Base-by-base conservation (phyloP, 208 protist genomes). In the Acanthamoeba divionensis region DNA sequence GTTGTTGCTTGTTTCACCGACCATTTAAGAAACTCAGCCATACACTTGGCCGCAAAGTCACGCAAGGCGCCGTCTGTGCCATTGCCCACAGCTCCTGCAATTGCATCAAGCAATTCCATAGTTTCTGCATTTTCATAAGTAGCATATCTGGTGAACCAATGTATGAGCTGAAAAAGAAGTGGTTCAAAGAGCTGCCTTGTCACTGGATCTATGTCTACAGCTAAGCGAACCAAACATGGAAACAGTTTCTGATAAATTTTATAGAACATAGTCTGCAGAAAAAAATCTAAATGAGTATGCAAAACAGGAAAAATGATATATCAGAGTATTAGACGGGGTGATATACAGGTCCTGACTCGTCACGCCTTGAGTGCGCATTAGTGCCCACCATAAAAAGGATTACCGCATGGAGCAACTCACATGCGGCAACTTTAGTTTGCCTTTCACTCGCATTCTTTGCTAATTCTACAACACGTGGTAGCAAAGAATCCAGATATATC, bases 331-430 rank as follows among this genome's bases (percentile, higher is more conserved):
- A 38, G 0, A 9, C 63, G 5, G 79, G 24, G 5, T 2, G 50
- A 3, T 10, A 80, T 90, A 57, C 65, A 12, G 44, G 36, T 48
- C 75, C 57, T 3, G 29, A 33, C 50, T 86, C 55, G 77, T 55
- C 87, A 60, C 62, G 12, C 6, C 82, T 26, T 92, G 94, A 73
- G 5, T 91, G 77, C 9, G 91, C 91, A 26, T 92, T 91, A 18
- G 60, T 92, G 26, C 95, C 96, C 26, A 98, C 71, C 75, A 94
- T 94, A 75, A 90, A 97, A 9, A 96, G 44, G 1, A 97, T 86
- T 3, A 96, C 88, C n/a, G 94, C 94, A 89, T 98, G 96, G 21
- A 98, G 92, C 6, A 98, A 93, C 89, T 98, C 96, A 79, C 94
- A 95, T 10, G 97, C 96, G 0, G 96, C 95, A 2, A 96, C 91